Conservation (phyloP, 768 basidiomycete genomes). For the Phylloporus arenicola region DNA sequence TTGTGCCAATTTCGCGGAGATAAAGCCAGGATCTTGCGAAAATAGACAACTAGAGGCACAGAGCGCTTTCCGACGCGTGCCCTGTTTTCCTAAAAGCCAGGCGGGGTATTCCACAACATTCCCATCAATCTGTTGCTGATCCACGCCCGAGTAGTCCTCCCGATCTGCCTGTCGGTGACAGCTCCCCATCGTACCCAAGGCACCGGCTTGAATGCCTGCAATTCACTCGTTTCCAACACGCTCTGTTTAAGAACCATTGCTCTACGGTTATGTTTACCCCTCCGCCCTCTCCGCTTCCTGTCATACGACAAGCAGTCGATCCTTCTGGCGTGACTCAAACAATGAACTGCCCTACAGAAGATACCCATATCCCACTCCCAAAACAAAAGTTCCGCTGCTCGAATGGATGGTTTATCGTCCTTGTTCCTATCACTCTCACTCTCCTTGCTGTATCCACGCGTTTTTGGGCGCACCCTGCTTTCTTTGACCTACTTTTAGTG, state of each 20-base stretch:
- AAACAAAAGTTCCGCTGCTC: slow-evolving; percentile 36
- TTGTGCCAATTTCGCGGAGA: slow-evolving; percentile 23
- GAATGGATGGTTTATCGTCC: slow-evolving; percentile 45
- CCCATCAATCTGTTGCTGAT: slow-evolving; percentile 4
- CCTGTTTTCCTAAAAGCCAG: slow-evolving; percentile 5
- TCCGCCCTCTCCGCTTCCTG: slow-evolving; percentile 38
- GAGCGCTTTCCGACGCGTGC: slow-evolving; percentile 1
- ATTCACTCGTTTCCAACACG: slow-evolving; percentile 21
- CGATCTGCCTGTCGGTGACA: not conserved
- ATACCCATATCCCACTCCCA: slow-evolving; percentile 11
- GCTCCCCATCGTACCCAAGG: not conserved
- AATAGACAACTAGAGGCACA: not conserved
- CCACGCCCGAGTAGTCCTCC: slow-evolving; percentile 1
- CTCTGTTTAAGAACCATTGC: slow-evolving; percentile 17
- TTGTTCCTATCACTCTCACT: slow-evolving; percentile 53
- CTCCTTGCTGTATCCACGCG: slow-evolving; percentile 49
- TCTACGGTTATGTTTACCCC: slow-evolving; percentile 36
- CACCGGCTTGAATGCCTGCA: slow-evolving; percentile 9
- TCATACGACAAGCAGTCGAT: slow-evolving; percentile 6
- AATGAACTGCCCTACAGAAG: not conserved
- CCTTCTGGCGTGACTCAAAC: slow-evolving; percentile 4
- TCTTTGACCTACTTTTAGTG: slow-evolving; percentile 38
- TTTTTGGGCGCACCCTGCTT: slow-evolving; percentile 45
- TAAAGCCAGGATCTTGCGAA: slow-evolving; percentile 5
- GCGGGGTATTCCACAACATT: slow-evolving; percentile 2